phyloP scores from a whole-genome alignment of 83 land plant genomes.

The Thuja plicata region DNA sequence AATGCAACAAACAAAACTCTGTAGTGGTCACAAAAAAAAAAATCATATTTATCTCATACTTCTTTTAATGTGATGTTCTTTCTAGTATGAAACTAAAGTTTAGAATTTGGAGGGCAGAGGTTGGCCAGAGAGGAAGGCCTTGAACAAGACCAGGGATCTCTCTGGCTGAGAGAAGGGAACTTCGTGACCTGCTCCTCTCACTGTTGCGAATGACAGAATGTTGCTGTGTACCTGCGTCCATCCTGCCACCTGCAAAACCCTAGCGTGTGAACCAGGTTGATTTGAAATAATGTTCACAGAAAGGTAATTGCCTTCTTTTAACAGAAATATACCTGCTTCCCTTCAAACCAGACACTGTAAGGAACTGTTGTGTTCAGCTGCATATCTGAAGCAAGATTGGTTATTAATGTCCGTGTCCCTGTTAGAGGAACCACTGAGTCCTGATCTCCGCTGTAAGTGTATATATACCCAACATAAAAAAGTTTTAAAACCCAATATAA shows the following conservation, averaged over 20 bases:
- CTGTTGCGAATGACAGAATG: constrained; percentile 62
- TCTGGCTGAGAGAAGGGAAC: constrained; percentile 79
- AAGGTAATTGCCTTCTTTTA: too few relatives aligned
- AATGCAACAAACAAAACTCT: too few relatives aligned
- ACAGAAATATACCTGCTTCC: constrained; percentile 11
- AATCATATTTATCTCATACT: too few relatives aligned
- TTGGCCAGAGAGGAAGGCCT: constrained; percentile 43
- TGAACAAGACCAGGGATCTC: constrained; percentile 57
- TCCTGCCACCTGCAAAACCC: constrained; percentile 60
- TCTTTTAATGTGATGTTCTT: too few relatives aligned
- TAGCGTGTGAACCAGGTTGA: not conserved
- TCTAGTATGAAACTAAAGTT: not conserved
- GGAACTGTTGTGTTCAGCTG: constrained; percentile 13
- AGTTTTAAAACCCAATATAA: not conserved
- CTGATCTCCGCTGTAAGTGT: constrained; percentile 26
- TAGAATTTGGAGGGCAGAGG: constrained; percentile 44
- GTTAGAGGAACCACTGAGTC: constrained; percentile 22
- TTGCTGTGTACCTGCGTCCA: constrained; percentile 73
- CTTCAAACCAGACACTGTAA: constrained; percentile 24
- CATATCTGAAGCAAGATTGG: constrained; percentile 11
- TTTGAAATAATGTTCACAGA: too few relatives aligned
- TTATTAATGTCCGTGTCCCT: constrained; percentile 15
- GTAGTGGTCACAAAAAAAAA: too few relatives aligned
- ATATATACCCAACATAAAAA: not conserved
- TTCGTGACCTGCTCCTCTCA: constrained; percentile 76